Evolutionary conservation across 257 asterid genomes (phyloP).

Genomic region (Salvia hispanica): DNA sequence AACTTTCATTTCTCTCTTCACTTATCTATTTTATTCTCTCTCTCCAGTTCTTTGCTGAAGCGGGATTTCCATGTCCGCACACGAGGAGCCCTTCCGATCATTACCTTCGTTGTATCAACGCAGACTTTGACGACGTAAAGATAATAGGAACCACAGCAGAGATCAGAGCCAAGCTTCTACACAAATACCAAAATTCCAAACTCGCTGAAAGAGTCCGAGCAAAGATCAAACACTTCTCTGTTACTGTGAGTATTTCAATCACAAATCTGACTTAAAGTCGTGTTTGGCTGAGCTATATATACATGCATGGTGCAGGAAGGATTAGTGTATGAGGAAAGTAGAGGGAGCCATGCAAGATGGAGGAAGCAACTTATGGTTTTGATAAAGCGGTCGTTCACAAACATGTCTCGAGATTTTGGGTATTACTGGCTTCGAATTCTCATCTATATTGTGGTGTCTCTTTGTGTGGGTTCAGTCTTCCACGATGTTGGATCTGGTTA

Average conservation of each 20-base stretch:
- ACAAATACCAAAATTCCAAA: constrained; percentile 56
- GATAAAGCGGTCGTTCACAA: constrained; percentile 67
- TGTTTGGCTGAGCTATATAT: too few relatives aligned
- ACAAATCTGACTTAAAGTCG: too few relatives aligned
- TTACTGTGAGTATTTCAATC: constrained; percentile 44
- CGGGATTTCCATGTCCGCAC: constrained; percentile 80
- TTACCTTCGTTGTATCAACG: constrained; percentile 77
- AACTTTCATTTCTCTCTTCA: too few relatives aligned
- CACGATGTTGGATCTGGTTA: constrained; percentile 60
- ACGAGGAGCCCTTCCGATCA: constrained; percentile 89
- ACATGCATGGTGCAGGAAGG: constrained; percentile 43
- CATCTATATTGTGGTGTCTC: constrained; percentile 59
- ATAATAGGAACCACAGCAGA: constrained; percentile 60
- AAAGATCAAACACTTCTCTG: constrained; percentile 47
- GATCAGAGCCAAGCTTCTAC: constrained; percentile 66
- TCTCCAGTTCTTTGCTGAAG: constrained; percentile 77
- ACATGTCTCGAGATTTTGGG: constrained; percentile 87
- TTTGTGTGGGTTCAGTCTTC: constrained; percentile 78
- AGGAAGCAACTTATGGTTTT: constrained; percentile 60
- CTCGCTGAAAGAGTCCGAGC: constrained; percentile 40
- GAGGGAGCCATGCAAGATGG: constrained; percentile 73
- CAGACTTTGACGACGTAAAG: constrained; percentile 73
- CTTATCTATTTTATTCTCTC: too few relatives aligned
- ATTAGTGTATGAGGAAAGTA: constrained; percentile 32
- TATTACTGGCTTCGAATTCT: constrained; percentile 82